Evolutionary conservation across 306 rosid species (phyloP).

Genomic region (Cercis canadensis): DNA sequence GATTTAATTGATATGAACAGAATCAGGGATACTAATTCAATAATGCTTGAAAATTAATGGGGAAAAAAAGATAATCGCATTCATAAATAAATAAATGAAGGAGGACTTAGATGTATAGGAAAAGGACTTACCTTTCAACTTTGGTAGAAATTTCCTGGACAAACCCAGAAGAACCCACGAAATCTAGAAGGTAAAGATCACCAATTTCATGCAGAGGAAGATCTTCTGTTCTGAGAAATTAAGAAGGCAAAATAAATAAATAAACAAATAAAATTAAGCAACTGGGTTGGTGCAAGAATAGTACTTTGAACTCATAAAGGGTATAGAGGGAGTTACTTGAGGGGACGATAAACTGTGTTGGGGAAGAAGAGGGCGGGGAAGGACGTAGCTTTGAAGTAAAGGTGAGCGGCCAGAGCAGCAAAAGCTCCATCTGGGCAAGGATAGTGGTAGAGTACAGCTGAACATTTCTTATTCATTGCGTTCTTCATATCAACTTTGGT

Average conservation of each 20-base stretch:
- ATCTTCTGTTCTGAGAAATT: constrained; percentile 46
- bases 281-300: background rate
- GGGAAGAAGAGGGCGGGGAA: constrained; percentile 68
- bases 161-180: constrained; percentile 76
- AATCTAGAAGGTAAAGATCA: constrained; percentile 84
- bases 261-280: too few species aligned
- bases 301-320: background rate
- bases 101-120: background rate
- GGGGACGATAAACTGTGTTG: constrained; percentile 77
- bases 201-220: constrained; percentile 66
- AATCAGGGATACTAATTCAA: background rate
- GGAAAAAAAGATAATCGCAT: background rate
- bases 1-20: background rate
- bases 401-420: constrained; percentile 91
- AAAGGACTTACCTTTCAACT: constrained; percentile 51
- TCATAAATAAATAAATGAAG: background rate
- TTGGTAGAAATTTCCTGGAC: constrained; percentile 60
- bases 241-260: background rate
- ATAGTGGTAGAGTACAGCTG: constrained; percentile 83
- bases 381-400: constrained; percentile 71
- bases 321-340: constrained; percentile 35
- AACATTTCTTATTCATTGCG: constrained; percentile 1
- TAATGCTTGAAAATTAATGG: background rate
- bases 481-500: background rate
- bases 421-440: constrained; percentile 93